Evolutionary conservation across 306 rosid genomes (phyloP).

Genomic region (Trichosanthes cucumerina): DNA sequence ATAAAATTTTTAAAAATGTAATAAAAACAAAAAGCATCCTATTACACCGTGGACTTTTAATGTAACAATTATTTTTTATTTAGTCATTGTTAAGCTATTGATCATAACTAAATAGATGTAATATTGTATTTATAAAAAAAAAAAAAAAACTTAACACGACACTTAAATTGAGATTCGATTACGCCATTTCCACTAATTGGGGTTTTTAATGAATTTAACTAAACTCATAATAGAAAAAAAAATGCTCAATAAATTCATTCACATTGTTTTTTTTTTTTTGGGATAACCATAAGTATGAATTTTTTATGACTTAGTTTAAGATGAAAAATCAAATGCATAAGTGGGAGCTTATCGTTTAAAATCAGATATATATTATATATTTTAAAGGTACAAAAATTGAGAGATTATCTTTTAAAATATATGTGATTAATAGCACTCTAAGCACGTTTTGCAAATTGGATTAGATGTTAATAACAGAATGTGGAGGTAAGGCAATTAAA

Average conservation of each 20-base stretch:
- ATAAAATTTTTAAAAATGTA: too few species aligned
- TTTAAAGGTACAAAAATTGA: neutral
- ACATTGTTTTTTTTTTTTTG: too few species aligned
- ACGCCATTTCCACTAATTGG: neutral
- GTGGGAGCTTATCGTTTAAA: too few species aligned
- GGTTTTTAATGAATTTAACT: neutral
- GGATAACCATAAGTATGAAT: too few species aligned
- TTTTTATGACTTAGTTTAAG: too few species aligned
- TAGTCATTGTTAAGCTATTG: too few species aligned
- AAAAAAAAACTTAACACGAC: neutral
- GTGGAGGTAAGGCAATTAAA: neutral
- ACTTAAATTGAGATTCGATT: neutral
- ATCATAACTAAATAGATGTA: too few species aligned
- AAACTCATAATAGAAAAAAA: too few species aligned
- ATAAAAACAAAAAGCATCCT: neutral
- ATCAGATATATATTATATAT: too few species aligned
- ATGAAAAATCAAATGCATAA: neutral
- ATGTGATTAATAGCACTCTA: neutral
- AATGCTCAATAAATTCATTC: too few species aligned
- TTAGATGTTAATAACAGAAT: neutral
- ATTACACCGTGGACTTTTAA: neutral
- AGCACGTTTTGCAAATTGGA: neutral
- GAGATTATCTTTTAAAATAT: neutral
- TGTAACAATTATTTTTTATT: neutral
- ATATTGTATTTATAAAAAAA: neutral